phyloP scores from a whole-genome alignment of 2,329 filamentous ascomycete species.

The Beauveria bassiana region DNA sequence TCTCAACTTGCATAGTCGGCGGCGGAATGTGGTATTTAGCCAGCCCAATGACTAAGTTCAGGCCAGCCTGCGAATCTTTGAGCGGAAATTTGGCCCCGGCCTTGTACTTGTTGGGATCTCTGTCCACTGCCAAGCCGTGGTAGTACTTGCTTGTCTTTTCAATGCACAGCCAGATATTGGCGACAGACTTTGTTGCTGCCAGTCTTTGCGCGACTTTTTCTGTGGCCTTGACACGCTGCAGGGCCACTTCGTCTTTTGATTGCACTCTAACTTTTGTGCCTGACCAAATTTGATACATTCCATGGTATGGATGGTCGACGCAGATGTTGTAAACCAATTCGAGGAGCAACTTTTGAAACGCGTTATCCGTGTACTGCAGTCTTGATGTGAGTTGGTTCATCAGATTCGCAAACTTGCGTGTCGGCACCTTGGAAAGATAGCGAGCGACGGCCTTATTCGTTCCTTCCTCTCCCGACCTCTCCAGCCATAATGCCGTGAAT shows the following conservation, averaged over 20 bases:
- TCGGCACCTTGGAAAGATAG: constrained; percentile 68
- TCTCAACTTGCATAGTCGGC: constrained; percentile 76
- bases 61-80: constrained; percentile 55
- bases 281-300: constrained; percentile 94
- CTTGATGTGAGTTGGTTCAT: constrained; percentile 98
- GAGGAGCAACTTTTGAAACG: constrained; percentile 72
- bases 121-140: constrained; percentile 56
- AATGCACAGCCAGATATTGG: constrained; percentile 59
- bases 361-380: constrained; percentile 59
- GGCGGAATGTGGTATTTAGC: constrained; percentile 68
- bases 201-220: constrained; percentile 58
- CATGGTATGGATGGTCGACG: constrained; percentile 88
- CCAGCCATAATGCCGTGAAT: constrained; percentile 91
- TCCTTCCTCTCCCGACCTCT: constrained; percentile 66
- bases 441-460: constrained; percentile 71
- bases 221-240: constrained; percentile 68
- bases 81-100: constrained; percentile 57
- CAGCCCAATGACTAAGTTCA: constrained; percentile 55
- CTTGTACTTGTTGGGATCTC: constrained; percentile 58
- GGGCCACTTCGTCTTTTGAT: constrained; percentile 64
- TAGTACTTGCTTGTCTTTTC: constrained; percentile 65
- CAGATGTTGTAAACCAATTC: constrained; percentile 76
- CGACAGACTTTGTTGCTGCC: constrained; percentile 41
- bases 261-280: constrained; percentile 62
- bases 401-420: constrained; percentile 81